A percentile compares a stretch with the other conserved stretches of the same genome.
phyloP scores from a whole-genome alignment of 169 alveolate species.

The Cryptosporidium sp. region DNA sequence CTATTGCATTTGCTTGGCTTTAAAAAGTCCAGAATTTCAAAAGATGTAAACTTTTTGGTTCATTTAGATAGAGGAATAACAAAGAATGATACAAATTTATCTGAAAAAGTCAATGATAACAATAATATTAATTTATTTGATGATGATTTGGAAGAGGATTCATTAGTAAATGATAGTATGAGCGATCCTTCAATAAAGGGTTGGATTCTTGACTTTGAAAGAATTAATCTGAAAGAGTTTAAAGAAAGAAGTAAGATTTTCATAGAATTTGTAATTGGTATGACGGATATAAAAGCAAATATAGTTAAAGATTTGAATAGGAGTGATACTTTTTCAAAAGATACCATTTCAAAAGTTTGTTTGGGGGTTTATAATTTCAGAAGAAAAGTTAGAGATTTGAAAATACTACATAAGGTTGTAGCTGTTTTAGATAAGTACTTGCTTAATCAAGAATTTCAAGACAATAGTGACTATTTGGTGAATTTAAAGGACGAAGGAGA shows the following conservation, averaged over 20 bases:
- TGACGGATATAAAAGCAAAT: not conserved
- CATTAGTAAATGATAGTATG: slow-evolving; percentile 5
- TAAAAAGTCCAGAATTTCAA: slow-evolving; percentile 10
- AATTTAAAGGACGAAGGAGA: not conserved
- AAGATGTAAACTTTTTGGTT: slow-evolving; percentile 15
- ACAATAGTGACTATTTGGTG: not conserved
- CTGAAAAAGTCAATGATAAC: not conserved
- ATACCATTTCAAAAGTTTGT: slow-evolving; percentile 5
- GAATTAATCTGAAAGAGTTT: slow-evolving; percentile 8
- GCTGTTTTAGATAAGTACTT: not conserved
- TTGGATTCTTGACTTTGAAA: slow-evolving; percentile 46
- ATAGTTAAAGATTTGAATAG: not conserved
- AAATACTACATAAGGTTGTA: not conserved
- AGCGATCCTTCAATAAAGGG: not conserved
- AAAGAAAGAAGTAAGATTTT: slow-evolving; percentile 5
- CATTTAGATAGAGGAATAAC: slow-evolving; percentile 45
- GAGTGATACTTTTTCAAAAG: slow-evolving; percentile 15
- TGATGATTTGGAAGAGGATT: not conserved
- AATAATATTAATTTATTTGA: not conserved
- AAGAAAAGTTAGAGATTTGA: not conserved
- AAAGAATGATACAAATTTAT: not conserved
- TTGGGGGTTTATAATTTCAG: slow-evolving; percentile 12
- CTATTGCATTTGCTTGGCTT: slow-evolving; percentile 35
- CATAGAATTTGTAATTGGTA: not conserved
- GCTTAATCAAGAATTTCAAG: too few relatives aligned